Base-by-base conservation (phyloP, 352 stramenopile genomes). In the Globisporangium rhizosaccharum region DNA sequence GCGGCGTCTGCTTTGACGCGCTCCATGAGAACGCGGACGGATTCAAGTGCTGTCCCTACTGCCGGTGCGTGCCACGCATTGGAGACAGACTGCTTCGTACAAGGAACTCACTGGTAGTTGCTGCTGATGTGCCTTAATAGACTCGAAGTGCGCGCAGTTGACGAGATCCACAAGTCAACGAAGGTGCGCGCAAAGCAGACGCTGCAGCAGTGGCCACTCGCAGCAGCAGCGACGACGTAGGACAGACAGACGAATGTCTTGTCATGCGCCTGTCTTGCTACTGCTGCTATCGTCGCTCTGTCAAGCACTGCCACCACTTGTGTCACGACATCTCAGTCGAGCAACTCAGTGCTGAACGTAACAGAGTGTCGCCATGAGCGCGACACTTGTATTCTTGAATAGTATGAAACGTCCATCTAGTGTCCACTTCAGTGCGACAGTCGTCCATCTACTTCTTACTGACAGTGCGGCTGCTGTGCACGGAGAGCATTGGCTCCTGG, bases 1-100 rank as follows among this genome's bases (percentile, higher is more conserved):
- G 79, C 42, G 68, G 56, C 5, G 75, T 82, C 59, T 89, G 79
- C 60, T 83, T 79, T 33, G 64, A 71, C 17, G 77, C 76, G 20
- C 63, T 89, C 45, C 70, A 75, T 10, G 70, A 62, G 26, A 85
- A 79, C 30, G 48, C 67, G 36, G 57, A 70, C n/a, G 76, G 76
- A 2, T 59, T 76, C 48, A 89, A 89, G 52, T 82, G 73, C 54
- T 89, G 79, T 25, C 79, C 79, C 3, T 89, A 87, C 57, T 89
- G 79, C 62, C 68, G 79, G 73, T 82, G 25, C 42, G 57, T 53
- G 44, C 2, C 26, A 25, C 25, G 45, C 52, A 18, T 15, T 12
- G 15, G 14, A 37, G 47, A 1, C 10, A 20, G 14, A 20, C 14
- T 33, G 10, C 5, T 39, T 12, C 10, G 33, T 39, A 12, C 33